phyloP scores from a whole-genome alignment of 371 early-diverging fungal genomes.

The Rhizopus delemar region DNA sequence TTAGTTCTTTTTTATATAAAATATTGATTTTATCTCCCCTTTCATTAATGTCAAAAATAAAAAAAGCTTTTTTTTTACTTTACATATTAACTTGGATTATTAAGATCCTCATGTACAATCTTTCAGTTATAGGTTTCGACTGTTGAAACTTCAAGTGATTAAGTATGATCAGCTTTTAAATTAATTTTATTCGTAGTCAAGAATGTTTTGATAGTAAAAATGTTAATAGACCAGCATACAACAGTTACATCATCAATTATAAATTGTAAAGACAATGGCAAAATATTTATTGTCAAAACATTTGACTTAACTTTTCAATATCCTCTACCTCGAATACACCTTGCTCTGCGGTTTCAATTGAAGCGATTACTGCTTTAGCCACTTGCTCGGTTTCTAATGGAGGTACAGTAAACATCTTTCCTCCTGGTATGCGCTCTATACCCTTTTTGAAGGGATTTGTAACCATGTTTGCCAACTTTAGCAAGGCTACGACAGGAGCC shows the following conservation, averaged over 20 bases:
- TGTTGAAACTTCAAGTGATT: no score
- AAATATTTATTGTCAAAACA: background rate
- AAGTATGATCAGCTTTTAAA: no score
- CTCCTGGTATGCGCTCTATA: constrained; percentile 59
- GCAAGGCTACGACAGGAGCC: constrained; percentile 58
- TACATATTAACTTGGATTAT: no score
- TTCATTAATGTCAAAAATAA: no score
- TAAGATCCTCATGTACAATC: no score
- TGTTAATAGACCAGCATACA: constrained; percentile 37
- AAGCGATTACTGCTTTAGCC: constrained; percentile 61
- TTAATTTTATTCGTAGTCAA: constrained; percentile 10
- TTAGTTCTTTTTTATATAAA: no score
- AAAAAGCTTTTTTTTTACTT: no score
- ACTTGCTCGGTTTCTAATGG: constrained; percentile 64
- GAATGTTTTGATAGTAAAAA: constrained; percentile 19
- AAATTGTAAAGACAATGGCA: constrained; percentile 27
- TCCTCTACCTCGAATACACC: constrained; percentile 59
- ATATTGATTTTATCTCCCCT: no score
- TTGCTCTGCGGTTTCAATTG: constrained; percentile 41
- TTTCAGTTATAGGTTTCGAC: no score
- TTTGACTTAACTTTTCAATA: constrained; percentile 34
- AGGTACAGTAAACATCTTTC: constrained; percentile 59
- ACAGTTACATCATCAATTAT: constrained; percentile 52
- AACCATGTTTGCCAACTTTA: constrained; percentile 52
- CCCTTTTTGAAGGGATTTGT: constrained; percentile 44